phyloP scores from a whole-genome alignment of 306 rosid species.

The Arachis stenosperma region DNA sequence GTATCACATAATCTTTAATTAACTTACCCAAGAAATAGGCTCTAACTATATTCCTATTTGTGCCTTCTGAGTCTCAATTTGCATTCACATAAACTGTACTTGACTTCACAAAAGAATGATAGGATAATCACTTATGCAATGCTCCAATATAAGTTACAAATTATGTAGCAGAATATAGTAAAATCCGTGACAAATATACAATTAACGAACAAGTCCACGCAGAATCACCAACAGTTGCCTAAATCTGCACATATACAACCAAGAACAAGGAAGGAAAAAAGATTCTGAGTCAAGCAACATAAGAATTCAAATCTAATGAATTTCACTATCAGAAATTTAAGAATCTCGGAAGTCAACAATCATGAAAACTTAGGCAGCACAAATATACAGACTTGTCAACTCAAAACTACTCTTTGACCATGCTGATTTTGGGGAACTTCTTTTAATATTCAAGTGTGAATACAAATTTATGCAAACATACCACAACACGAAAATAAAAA shows the following conservation, averaged over 20 bases:
- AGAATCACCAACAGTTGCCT: conserved; percentile 57
- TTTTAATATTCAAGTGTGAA: conserved; percentile 9
- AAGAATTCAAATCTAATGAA: conserved; percentile 37
- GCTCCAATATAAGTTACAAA: conserved; percentile 57
- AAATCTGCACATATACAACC: conserved; percentile 65
- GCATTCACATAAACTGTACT: conserved; percentile 63
- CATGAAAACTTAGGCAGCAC: conserved; percentile 25
- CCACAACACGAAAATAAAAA: too few relatives aligned
- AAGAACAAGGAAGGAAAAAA: conserved; percentile 35
- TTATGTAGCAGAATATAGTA: conserved; percentile 49
- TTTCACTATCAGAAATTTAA: not conserved
- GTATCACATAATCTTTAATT: conserved; percentile 24
- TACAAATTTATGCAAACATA: too few relatives aligned
- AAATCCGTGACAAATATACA: conserved; percentile 56
- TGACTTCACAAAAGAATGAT: conserved; percentile 70
- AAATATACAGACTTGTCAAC: conserved; percentile 15
- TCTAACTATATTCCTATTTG: conserved; percentile 63
- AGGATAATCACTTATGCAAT: conserved; percentile 60
- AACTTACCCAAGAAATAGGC: conserved; percentile 84
- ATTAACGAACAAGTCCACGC: conserved; percentile 50
- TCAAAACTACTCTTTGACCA: not conserved
- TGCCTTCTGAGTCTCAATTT: conserved; percentile 69
- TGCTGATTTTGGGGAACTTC: not conserved
- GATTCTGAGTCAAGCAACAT: conserved; percentile 30
- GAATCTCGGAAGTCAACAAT: conserved; percentile 22